Conservation (phyloP, 345 rosid genomes). For the Crucihimalaya himalaica region DNA sequence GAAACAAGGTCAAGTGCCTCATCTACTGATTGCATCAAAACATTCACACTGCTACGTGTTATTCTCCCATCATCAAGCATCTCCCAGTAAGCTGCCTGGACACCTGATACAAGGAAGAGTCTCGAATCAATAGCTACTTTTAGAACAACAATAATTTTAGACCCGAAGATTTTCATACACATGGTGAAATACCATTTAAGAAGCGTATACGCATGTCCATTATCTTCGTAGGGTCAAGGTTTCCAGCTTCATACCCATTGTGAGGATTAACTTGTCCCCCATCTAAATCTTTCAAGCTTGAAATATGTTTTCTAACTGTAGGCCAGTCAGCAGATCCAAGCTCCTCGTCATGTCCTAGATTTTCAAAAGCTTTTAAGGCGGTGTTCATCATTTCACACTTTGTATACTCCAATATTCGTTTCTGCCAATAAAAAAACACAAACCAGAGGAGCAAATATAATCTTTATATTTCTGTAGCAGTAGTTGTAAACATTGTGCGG, state of each 20-base stretch:
- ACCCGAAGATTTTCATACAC: not conserved
- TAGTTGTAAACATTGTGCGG: not conserved
- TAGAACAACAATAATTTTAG: conserved; percentile 1
- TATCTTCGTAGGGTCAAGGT: conserved; percentile 57
- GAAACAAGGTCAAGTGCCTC: conserved; percentile 76
- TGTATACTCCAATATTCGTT: conserved; percentile 72
- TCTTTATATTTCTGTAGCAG: not conserved
- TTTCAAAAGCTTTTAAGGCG: conserved; percentile 77
- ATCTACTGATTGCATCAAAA: conserved; percentile 88
- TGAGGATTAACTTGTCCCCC: conserved; percentile 52
- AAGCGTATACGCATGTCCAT: conserved; percentile 79
- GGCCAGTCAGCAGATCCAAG: conserved; percentile 94
- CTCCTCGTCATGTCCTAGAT: conserved; percentile 94
- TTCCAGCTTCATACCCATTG: conserved; percentile 43
- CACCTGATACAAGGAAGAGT: conserved; percentile 54
- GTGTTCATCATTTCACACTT: conserved; percentile 84
- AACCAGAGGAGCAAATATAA: not conserved
- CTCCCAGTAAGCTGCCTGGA: conserved; percentile 92
- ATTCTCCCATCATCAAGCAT: conserved; percentile 97
- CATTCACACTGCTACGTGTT: conserved; percentile 56
- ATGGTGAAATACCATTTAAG: conserved; percentile 61
- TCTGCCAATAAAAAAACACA: conserved; percentile 47
- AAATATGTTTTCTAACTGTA: conserved; percentile 62
- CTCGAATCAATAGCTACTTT: conserved; percentile 15
- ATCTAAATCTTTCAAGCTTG: conserved; percentile 62